Percentiles rank a stretch among this genome's conserved stretches.
Conservation (phyloP, 2,329 filamentous ascomycete genomes). For the Xylaria sp. region DNA sequence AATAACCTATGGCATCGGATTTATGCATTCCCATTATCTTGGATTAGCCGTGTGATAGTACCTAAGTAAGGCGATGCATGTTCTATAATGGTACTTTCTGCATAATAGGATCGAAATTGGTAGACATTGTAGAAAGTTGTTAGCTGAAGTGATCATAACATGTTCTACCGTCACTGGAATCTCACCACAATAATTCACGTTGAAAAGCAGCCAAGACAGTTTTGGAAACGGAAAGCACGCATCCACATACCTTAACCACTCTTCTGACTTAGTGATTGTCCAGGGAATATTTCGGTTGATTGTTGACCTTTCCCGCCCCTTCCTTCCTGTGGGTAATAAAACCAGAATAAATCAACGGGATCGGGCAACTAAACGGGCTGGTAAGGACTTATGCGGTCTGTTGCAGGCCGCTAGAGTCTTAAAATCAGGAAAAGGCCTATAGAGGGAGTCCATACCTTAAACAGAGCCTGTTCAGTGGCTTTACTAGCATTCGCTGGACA, state of each 20-base stretch:
- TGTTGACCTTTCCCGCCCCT: not conserved
- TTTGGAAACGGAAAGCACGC: not conserved
- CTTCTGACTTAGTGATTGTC: not conserved
- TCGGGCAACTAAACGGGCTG: no score
- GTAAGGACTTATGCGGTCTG: no score
- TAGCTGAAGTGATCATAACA: slow-evolving; percentile 9
- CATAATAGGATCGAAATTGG: not conserved
- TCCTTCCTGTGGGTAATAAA: not conserved
- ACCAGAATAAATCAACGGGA: no score
- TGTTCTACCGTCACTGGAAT: no score
- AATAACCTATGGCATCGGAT: no score
- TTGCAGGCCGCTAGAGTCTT: no score
- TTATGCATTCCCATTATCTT: no score
- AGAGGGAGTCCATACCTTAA: no score
- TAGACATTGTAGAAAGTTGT: not conserved
- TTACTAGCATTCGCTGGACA: not conserved
- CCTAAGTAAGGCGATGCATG: no score
- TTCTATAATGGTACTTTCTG: not conserved
- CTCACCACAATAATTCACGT: not conserved
- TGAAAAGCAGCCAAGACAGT: not conserved
- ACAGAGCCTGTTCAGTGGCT: not conserved
- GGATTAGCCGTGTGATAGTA: no score
- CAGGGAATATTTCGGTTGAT: not conserved
- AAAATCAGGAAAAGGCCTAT: no score
- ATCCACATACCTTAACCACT: not conserved